A percentile compares a stretch with the other conserved stretches of the same genome.
Evolutionary conservation across 1,284 basidiomycete genomes (phyloP).

Genomic region (Limonomyces culmigenus): DNA sequence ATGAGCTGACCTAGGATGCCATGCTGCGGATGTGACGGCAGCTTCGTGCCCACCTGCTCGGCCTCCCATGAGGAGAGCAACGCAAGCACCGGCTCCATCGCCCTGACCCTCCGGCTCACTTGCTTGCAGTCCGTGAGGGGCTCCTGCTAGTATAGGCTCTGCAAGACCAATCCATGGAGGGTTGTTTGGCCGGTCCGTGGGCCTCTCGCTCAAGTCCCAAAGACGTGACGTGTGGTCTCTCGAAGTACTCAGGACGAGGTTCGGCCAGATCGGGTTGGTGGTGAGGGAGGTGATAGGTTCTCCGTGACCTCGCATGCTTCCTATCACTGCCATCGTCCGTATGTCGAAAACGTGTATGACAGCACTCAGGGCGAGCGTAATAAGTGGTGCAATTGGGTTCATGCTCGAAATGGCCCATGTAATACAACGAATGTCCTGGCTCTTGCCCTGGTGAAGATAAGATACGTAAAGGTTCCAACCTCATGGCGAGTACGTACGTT

Average conservation of each 20-base stretch:
- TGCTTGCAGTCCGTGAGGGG: conserved; percentile 50
- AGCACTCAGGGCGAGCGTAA: too few relatives aligned
- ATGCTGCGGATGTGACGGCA: conserved; percentile 45
- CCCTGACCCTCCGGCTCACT: conserved; percentile 44
- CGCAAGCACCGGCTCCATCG: conserved; percentile 39
- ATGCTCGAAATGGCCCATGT: too few relatives aligned
- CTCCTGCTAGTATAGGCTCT: conserved; percentile 36
- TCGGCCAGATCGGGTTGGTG: conserved; percentile 35
- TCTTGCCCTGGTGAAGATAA: too few relatives aligned
- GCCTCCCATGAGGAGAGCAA: conserved; percentile 45
- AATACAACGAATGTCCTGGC: too few relatives aligned
- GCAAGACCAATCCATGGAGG: conserved; percentile 40
- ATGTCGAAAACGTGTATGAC: too few relatives aligned
- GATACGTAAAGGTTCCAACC: too few relatives aligned
- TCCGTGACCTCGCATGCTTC: too few relatives aligned
- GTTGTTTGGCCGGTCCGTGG: conserved; percentile 24
- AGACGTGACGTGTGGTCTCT: conserved; percentile 47
- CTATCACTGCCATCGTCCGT: too few relatives aligned
- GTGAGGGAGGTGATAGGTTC: not conserved
- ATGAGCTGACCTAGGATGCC: conserved; percentile 8
- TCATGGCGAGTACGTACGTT: too few relatives aligned
- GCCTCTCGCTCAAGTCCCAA: conserved; percentile 33
- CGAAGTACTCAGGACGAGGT: conserved; percentile 51
- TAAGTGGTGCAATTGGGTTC: too few relatives aligned
- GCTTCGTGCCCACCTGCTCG: conserved; percentile 54